These are phyloP conservation scores for Coelastrella sp. DNA, from an alignment of 139 green algal species.

Conservation along the genomic window DNA sequence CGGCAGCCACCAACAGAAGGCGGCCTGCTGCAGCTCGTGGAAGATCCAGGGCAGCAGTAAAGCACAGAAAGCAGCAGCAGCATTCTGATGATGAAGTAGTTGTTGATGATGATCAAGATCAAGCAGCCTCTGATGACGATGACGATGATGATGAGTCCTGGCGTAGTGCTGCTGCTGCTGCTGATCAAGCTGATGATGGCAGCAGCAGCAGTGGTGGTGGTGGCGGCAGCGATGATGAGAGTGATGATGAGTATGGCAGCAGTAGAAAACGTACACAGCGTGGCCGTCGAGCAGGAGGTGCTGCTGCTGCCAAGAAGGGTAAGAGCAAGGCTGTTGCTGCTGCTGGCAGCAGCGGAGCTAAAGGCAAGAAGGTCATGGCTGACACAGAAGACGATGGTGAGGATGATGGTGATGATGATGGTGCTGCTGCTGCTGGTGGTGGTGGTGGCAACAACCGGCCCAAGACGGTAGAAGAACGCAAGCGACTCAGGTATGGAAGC, in stretches of 20 bases:
- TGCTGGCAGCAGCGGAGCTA: background rate
- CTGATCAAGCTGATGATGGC: background rate
- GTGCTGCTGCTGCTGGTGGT: background rate
- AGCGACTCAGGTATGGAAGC: background rate
- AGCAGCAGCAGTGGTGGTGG: background rate
- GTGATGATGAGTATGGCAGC: constrained; percentile 26
- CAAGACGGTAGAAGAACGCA: background rate
- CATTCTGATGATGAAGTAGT: background rate
- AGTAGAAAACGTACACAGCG: background rate
- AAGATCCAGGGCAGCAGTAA: background rate
- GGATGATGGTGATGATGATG: too few relatives aligned
- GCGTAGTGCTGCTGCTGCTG: background rate
- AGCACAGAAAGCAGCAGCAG: background rate
- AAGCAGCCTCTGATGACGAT: background rate
- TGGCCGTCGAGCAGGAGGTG: background rate
- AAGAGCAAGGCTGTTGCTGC: background rate
- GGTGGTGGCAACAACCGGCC: background rate
- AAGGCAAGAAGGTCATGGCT: background rate
- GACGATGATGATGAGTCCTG: constrained; percentile 7
- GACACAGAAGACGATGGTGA: too few relatives aligned
- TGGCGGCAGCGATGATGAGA: background rate
- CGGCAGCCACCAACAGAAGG: background rate
- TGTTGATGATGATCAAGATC: background rate
- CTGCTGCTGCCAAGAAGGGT: background rate
- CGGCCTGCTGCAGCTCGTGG: background rate